Evolutionary conservation across 345 rosid genomes (phyloP).

Genomic region (Arabis hirsuta): DNA sequence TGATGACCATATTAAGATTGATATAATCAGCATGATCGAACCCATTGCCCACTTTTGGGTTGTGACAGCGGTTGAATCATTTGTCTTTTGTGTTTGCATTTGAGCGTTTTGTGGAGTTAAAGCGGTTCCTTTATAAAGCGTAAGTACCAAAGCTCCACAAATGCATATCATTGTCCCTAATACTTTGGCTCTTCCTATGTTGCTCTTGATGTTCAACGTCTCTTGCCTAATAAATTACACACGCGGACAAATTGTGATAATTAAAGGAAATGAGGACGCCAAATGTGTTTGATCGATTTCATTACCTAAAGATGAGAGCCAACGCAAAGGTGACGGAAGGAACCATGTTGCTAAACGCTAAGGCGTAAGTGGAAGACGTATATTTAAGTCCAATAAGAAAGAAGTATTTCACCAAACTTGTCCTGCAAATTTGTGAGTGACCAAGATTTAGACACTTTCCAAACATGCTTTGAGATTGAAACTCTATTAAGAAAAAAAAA

Average conservation of each 20-base stretch:
- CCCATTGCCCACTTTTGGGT: conserved; percentile 57
- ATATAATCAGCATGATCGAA: conserved; percentile 48
- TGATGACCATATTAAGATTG: conserved; percentile 57
- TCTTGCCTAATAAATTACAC: conserved; percentile 49
- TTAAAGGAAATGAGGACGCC: neutral
- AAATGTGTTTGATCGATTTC: conserved; percentile 1
- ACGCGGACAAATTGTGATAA: neutral
- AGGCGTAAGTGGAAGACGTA: conserved; percentile 62
- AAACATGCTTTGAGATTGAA: neutral
- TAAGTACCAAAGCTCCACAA: conserved; percentile 58
- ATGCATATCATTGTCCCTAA: conserved; percentile 59
- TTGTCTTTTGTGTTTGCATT: conserved; percentile 24
- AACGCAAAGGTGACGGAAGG: conserved; percentile 59
- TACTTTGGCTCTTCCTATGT: conserved; percentile 59
- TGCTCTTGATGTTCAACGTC: conserved; percentile 51
- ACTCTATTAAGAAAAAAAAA: neutral
- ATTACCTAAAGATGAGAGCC: conserved; percentile 60
- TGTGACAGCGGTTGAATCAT: conserved; percentile 1
- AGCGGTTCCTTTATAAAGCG: conserved; percentile 58
- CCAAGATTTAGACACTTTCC: neutral
- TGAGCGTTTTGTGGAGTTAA: conserved; percentile 35
- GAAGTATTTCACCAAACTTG: conserved; percentile 54
- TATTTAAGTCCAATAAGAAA: conserved; percentile 62
- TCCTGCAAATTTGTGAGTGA: conserved; percentile 40
- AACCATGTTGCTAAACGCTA: conserved; percentile 67